Conservation (phyloP, 164 flowering plant species). For the Cinnamomum chago region DNA sequence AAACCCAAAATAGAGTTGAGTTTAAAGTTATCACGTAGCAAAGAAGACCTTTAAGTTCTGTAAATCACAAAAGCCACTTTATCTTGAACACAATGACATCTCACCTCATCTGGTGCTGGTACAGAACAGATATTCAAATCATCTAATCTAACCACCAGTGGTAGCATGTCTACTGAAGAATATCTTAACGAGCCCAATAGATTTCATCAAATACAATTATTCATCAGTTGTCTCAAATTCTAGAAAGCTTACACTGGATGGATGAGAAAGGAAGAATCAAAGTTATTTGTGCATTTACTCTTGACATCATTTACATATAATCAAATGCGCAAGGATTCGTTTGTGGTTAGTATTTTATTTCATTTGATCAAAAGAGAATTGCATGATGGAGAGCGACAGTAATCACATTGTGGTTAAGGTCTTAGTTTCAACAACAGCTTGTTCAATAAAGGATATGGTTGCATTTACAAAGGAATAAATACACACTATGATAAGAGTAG, state of each 20-base stretch:
- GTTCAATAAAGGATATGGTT: not conserved
- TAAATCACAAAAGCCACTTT: not conserved
- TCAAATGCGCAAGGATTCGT: no score
- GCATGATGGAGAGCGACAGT: no score
- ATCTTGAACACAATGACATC: not conserved
- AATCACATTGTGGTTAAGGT: no score
- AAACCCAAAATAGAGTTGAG: no score
- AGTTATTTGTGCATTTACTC: no score
- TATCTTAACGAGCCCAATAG: not conserved
- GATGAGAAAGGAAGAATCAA: no score
- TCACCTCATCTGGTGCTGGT: not conserved
- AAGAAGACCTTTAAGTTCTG: not conserved
- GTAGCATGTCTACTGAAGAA: not conserved
- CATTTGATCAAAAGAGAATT: no score
- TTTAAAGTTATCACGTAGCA: not conserved
- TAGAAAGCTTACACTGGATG: no score
- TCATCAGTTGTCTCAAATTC: not conserved
- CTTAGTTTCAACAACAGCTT: no score
- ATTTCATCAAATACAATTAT: not conserved
- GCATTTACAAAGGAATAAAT: not conserved
- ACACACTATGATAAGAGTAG: not conserved
- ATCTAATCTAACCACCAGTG: not conserved
- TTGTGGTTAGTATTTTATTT: no score
- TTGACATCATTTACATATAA: no score
- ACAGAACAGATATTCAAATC: not conserved